Conservation (phyloP, 2,329 filamentous ascomycete species). For the Aspergillus pseudoterreus region DNA sequence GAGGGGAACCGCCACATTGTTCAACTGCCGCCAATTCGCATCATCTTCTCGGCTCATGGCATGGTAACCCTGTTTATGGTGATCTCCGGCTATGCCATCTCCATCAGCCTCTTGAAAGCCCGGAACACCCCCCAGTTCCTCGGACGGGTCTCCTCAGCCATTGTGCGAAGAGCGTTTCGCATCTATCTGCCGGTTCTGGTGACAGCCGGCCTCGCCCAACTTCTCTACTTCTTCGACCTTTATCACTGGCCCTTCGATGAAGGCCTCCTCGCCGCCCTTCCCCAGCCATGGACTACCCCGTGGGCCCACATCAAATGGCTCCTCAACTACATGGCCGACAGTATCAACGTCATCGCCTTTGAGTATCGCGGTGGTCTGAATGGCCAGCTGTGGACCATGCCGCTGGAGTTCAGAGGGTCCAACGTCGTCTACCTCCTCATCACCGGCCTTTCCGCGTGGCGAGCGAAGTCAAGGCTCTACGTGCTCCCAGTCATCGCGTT, state of each 20-base stretch:
- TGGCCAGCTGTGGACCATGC: conserved; percentile 23
- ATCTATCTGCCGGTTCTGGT: conserved; percentile 19
- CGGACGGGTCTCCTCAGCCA: conserved; percentile 15
- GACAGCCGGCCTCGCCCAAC: conserved; percentile 12
- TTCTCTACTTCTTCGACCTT: conserved; percentile 18
- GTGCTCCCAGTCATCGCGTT: conserved; percentile 6
- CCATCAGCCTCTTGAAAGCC: conserved; percentile 45
- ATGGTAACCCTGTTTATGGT: conserved; percentile 55
- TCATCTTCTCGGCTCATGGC: conserved; percentile 34
- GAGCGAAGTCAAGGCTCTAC: conserved; percentile 9
- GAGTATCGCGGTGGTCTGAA: conserved; percentile 19
- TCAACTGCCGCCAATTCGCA: conserved; percentile 39
- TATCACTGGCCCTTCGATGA: conserved; percentile 17
- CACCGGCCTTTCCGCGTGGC: conserved; percentile 15
- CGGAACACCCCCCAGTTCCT: conserved; percentile 10
- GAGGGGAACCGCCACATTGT: conserved; percentile 15
- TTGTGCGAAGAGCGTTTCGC: conserved; percentile 16
- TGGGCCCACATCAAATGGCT: conserved; percentile 16
- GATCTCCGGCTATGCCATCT: conserved; percentile 57
- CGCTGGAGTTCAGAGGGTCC: conserved; percentile 20
- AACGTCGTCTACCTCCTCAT: conserved; percentile 19
- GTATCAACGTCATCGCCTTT: conserved; percentile 17
- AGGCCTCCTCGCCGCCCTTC: conserved; percentile 10
- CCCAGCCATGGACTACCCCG: conserved; percentile 15
- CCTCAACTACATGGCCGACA: conserved; percentile 17